Percentiles rank a stretch among this genome's conserved stretches.
These are phyloP conservation scores for Halophytophthora polymorphica DNA, from an alignment of 352 stramenopile genomes.

Conservation along the genomic window DNA sequence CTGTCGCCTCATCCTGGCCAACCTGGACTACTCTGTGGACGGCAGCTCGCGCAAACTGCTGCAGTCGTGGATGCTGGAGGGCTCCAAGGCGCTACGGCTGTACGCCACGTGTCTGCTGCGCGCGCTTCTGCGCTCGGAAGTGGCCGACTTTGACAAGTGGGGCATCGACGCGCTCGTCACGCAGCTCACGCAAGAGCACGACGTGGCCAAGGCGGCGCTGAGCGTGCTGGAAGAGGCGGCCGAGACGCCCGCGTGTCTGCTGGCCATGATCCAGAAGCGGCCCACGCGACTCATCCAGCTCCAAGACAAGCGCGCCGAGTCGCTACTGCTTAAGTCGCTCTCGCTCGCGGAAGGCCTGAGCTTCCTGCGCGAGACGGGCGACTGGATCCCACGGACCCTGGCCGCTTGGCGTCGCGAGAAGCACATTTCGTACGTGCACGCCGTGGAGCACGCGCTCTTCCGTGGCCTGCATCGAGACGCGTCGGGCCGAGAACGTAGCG, in stretches of 20 bases:
- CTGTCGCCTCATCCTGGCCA: constrained; percentile 85
- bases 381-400: constrained; percentile 83
- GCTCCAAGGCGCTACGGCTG: constrained; percentile 78
- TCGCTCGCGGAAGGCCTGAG: constrained; percentile 74
- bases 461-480: constrained; percentile 80
- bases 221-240: constrained; percentile 86
- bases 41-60: constrained; percentile 83
- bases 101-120: constrained; percentile 85
- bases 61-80: constrained; percentile 86
- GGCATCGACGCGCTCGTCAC: constrained; percentile 84
- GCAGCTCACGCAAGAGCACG: constrained; percentile 82
- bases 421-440: constrained; percentile 83
- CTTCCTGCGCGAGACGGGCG: constrained; percentile 74
- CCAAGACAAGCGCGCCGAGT: constrained; percentile 77
- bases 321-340: constrained; percentile 79
- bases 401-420: constrained; percentile 77
- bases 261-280: constrained; percentile 83
- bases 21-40: constrained; percentile 87
- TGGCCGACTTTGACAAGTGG: constrained; percentile 88
- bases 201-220: constrained; percentile 80
- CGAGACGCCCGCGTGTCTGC: constrained; percentile 76
- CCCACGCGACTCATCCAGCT: constrained; percentile 76
- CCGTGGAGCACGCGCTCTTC: constrained; percentile 79
- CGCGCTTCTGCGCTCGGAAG: constrained; percentile 76
- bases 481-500: constrained; percentile 55